phyloP scores from a whole-genome alignment of 129 eudicot species.

The Flaveria linearis region DNA sequence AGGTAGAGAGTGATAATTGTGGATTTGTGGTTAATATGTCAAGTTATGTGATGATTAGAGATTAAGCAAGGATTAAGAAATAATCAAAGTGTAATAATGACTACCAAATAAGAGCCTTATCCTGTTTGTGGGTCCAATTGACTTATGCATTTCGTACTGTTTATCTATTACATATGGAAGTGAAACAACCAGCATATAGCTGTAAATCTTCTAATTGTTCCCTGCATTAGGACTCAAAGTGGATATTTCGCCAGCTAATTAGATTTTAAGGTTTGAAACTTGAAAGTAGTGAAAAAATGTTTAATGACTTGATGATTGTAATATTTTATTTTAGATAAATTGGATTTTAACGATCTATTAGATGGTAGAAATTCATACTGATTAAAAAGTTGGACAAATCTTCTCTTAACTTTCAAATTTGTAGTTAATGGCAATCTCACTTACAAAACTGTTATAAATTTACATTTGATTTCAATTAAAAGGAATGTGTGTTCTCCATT shows the following conservation, averaged over 20 bases:
- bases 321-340: background rate
- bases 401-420: too few species aligned
- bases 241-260: slow-evolving; percentile 4
- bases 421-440: too few species aligned
- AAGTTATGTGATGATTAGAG: slow-evolving; percentile 30
- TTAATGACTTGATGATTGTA: background rate
- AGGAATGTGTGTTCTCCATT: too few species aligned
- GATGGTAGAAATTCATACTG: too few species aligned
- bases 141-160: slow-evolving; percentile 12
- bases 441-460: too few species aligned
- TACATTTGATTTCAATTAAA: too few species aligned
- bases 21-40: slow-evolving; percentile 18
- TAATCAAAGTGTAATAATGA: slow-evolving; percentile 34
- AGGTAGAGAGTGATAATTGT: too few species aligned
- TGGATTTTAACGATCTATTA: background rate
- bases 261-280: slow-evolving; percentile 1
- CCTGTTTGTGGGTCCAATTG: slow-evolving; percentile 25
- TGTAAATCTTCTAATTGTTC: background rate
- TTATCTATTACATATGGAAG: background rate
- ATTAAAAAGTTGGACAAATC: too few species aligned
- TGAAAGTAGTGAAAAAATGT: background rate
- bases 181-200: slow-evolving; percentile 21
- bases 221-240: slow-evolving; percentile 1
- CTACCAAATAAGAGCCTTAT: slow-evolving; percentile 13
- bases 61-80: slow-evolving; percentile 27